Base-by-base conservation (phyloP, 1,284 basidiomycete genomes). In the Ceratobasidium sp. region DNA sequence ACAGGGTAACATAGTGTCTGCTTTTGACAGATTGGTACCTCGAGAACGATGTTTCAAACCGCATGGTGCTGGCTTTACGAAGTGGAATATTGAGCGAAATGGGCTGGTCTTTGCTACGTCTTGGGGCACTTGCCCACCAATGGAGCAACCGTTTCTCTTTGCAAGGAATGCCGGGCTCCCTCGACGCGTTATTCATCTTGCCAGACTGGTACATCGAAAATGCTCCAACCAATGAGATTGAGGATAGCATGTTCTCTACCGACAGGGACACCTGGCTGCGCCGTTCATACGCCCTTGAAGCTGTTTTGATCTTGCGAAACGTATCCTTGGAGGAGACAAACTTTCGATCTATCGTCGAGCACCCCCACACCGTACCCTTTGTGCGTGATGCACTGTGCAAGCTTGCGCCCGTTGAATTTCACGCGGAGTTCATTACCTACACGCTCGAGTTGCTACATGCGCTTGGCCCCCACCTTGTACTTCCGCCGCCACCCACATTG, bases 101-200 rank as follows among this genome's bases (percentile, higher is more conserved):
- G 68, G 87, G 88, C 74, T 95, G 93, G 91, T 90, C 93, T 14
- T 85, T 96, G 62, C 89, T 92, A 78, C 88, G 92, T 66, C 86
- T 95, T 13, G 89, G 90, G 78, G 87, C 90, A 29, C 84, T 93
- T n/a, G 90, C 89, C 77, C 75, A 77, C 27, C 74, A 85, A 85
- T 79, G 92, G 89, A 81, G 92, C 9, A 78, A 94, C 72, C 84
- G 89, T 69, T 92, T 94, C 80, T 81, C 87, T 68, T 84, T 96
- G 74, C 84, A 84, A 66, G 84, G 84, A 53, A 88, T 93, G 62
- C 91, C 92, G 0, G 92, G 92, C 3, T 84, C 95, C 48, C 87
- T 90, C 31, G 92, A 94, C 78, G 90, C 89, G 6, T 84, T 96
- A 22, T 90, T 94, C 78, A 90, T 91, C 78, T 91, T 92, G 89